These are phyloP conservation scores for Lomentospora prolificans DNA, from an alignment of 2,329 filamentous ascomycete genomes.

Conservation along the genomic window DNA sequence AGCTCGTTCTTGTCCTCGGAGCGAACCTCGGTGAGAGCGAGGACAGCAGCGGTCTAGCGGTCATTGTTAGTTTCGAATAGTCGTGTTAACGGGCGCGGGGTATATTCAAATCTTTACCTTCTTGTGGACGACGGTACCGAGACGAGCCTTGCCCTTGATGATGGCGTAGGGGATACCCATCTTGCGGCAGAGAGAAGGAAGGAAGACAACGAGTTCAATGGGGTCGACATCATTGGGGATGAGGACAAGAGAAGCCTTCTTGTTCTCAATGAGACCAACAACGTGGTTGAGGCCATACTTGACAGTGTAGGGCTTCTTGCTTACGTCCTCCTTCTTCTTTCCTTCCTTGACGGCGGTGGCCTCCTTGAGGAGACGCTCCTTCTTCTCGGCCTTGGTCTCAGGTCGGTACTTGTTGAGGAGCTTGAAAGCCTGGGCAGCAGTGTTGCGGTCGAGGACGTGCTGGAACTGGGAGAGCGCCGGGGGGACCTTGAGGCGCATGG, in stretches of 20 bases:
- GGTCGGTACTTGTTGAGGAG: slow-evolving; percentile 99
- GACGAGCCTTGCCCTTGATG: slow-evolving; percentile 98
- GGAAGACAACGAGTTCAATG: slow-evolving; percentile 98
- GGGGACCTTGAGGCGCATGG: slow-evolving; percentile 96
- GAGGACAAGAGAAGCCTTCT: slow-evolving; percentile 97
- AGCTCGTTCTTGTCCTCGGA: slow-evolving; percentile 98
- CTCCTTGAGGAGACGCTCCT: slow-evolving; percentile 97
- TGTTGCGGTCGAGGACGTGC: slow-evolving; percentile 93
- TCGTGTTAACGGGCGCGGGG: not conserved
- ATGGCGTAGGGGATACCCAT: slow-evolving; percentile 99
- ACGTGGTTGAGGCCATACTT: slow-evolving; percentile 99
- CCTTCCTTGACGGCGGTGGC: slow-evolving; percentile 95
- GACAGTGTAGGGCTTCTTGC: slow-evolving; percentile 99
- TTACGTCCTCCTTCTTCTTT: slow-evolving; percentile 99
- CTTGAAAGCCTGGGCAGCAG: slow-evolving; percentile 95
- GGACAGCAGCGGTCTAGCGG: slow-evolving; percentile 83
- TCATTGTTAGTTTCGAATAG: slow-evolving; percentile 19
- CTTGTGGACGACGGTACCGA: slow-evolving; percentile 99
- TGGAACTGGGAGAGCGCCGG: slow-evolving; percentile 97
- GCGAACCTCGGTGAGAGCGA: slow-evolving; percentile 93
- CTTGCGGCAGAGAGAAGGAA: slow-evolving; percentile 98
- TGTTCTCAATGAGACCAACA: slow-evolving; percentile 94
- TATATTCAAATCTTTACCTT: slow-evolving; percentile 51
- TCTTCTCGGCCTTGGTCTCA: slow-evolving; percentile 99
- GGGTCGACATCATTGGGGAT: slow-evolving; percentile 99